Evolutionary conservation across 1,284 basidiomycete species (phyloP), one percentile per base, ranked within the genome.

Genomic region (Microbotryum scabiosae): DNA sequence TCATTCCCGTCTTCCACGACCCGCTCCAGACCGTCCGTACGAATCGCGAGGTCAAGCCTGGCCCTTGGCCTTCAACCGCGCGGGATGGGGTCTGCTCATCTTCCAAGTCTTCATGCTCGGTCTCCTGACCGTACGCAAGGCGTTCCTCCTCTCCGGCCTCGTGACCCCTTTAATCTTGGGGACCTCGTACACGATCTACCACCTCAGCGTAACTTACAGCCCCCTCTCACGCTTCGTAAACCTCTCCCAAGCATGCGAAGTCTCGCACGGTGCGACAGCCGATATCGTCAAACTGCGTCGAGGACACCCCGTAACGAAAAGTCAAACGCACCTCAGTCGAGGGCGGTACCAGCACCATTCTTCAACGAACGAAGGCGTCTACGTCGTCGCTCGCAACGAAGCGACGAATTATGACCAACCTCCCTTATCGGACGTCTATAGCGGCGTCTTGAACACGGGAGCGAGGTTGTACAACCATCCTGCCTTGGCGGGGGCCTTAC

Each of bases 401-500:
- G 80, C 86, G 41, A 96, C 91, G 16, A 90, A 96, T 76, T 96
- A 90, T 85, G 90, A 88, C 0, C 92, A 96, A 75, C 91, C 91
- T 0, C 91, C 92, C 0, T 91, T 96, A 88, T 85, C 87, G 14
- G 88, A 88, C 71, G 92, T 89, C 83, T 94, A 90, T 72, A 82
- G 80, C 52, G 91, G 91, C 0, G 88, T 94, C 10, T 79, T 96
- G 7, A 93, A 93, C 70, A 90, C 88, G 14, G 88, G 88, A 4
- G 56, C 64, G 18, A 88, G 88, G 72, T 83, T 90, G 56, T 96
- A 94, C 69, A 90, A 87, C 0, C 91, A 96, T 70, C 91, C 91
- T 1, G 92, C 90, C 0, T 79, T 96, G 21, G 88, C 85, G 16
- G 91, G 91, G 0, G 82, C 87, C 3, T 81, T 96, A 0, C 92